phyloP scores from a whole-genome alignment of 2,329 filamentous ascomycete genomes.

The Cordyceps sp. region DNA sequence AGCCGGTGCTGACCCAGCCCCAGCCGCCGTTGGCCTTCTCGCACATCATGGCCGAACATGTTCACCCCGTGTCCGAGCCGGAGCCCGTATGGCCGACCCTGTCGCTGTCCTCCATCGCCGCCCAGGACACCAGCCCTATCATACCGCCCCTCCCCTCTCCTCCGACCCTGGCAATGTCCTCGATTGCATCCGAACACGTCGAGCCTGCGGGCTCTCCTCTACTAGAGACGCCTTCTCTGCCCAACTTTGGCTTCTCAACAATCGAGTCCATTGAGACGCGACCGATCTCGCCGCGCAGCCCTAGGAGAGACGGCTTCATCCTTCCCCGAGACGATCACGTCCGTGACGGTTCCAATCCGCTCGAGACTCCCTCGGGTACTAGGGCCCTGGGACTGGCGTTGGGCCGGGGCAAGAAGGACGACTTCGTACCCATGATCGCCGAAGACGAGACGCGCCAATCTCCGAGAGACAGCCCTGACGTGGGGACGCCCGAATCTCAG shows the following conservation, averaged over 20 bases:
- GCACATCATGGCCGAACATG: slow-evolving; percentile 15
- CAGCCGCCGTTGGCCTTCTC: slow-evolving; percentile 16
- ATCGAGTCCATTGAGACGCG: slow-evolving; percentile 29
- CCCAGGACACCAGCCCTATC: slow-evolving; percentile 13
- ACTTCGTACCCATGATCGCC: slow-evolving; percentile 32
- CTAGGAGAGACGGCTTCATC: slow-evolving; percentile 38
- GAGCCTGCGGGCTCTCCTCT: slow-evolving; percentile 20
- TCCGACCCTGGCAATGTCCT: slow-evolving; percentile 18
- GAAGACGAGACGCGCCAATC: slow-evolving; percentile 49
- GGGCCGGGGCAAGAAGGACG: slow-evolving; percentile 25
- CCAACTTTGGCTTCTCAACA: slow-evolving; percentile 24
- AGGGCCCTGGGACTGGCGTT: slow-evolving; percentile 25
- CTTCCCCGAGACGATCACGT: slow-evolving; percentile 29
- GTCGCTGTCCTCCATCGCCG: slow-evolving; percentile 13
- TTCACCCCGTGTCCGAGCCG: slow-evolving; percentile 17
- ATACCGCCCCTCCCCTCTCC: slow-evolving; percentile 6
- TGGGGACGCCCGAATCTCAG: slow-evolving; percentile 36
- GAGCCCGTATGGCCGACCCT: slow-evolving; percentile 9
- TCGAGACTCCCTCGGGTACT: slow-evolving; percentile 23
- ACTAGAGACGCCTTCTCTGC: slow-evolving; percentile 7
- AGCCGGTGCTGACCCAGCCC: slow-evolving; percentile 7
- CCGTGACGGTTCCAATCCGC: slow-evolving; percentile 12
- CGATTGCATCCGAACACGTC: slow-evolving; percentile 16
- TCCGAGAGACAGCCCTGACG: slow-evolving; percentile 19
- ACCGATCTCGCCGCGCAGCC: slow-evolving; percentile 29